Evolutionary conservation across 352 stramenopile species (phyloP).

Genomic region (Phytophthora pinifolia): DNA sequence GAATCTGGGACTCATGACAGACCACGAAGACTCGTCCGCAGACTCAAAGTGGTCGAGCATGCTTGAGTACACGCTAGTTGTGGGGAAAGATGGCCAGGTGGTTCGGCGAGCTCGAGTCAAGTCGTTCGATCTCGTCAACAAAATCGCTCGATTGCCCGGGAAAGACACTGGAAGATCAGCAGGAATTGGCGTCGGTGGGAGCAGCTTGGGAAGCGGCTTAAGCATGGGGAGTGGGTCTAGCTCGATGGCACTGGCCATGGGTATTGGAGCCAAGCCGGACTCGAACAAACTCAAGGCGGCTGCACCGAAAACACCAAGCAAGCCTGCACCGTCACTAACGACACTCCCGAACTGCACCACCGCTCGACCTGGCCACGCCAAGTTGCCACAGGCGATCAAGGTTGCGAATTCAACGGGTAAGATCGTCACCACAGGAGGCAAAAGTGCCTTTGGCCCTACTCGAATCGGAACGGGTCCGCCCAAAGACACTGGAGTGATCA

Average conservation of each 20-base stretch:
- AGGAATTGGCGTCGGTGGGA: constrained; percentile 17
- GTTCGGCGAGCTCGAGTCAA: constrained; percentile 79
- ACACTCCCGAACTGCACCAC: constrained; percentile 67
- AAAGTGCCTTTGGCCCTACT: constrained; percentile 33
- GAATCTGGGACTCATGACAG: constrained; percentile 50
- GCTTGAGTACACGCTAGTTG: constrained; percentile 84
- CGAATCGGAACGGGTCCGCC: constrained; percentile 37
- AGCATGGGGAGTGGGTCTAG: constrained; percentile 28
- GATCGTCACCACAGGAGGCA: constrained; percentile 36
- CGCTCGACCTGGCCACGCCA: constrained; percentile 43
- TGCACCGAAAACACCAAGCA: constrained; percentile 47
- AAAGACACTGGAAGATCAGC: constrained; percentile 51
- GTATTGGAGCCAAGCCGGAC: constrained; percentile 41
- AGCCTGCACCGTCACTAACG: constrained; percentile 51
- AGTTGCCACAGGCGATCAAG: constrained; percentile 57
- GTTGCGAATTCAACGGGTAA: constrained; percentile 55
- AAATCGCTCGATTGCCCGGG: constrained; percentile 49
- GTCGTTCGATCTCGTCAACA: constrained; percentile 79
- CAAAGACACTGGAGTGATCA: constrained; percentile 53
- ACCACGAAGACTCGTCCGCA: constrained; percentile 77
- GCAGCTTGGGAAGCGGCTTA: constrained; percentile 20
- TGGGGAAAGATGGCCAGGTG: constrained; percentile 84
- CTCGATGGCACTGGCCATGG: constrained; percentile 36
- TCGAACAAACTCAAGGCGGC: constrained; percentile 39
- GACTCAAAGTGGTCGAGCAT: constrained; percentile 87